These are phyloP conservation scores for Sclerotinia sclerotiorum DNA, from an alignment of 2,329 filamentous ascomycete species.

Conservation along the genomic window DNA sequence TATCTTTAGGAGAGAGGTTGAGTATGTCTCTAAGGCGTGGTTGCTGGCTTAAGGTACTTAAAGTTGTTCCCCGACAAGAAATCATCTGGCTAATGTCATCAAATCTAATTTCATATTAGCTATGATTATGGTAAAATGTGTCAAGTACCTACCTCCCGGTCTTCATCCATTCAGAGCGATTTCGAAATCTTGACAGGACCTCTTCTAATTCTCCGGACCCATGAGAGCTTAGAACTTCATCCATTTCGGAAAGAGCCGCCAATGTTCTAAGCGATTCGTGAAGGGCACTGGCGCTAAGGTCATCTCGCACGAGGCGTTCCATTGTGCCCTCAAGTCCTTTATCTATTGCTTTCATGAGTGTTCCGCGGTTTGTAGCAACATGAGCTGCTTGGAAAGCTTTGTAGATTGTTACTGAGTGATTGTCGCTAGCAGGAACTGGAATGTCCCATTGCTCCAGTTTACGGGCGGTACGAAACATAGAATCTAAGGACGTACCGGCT, in stretches of 20 bases:
- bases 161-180: conserved; percentile 75
- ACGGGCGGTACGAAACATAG: conserved; percentile 75
- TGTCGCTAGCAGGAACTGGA: conserved; percentile 65
- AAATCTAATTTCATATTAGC: conserved; percentile 51
- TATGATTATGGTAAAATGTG: not conserved
- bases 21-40: conserved; percentile 60
- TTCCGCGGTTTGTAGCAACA: conserved; percentile 56
- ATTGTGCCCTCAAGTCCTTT: conserved; percentile 62
- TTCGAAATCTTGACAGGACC: conserved; percentile 62
- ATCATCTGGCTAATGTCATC: conserved; percentile 78
- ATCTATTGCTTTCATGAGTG: conserved; percentile 60
- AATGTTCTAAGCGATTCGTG: conserved; percentile 60
- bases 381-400: conserved; percentile 78
- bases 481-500: conserved; percentile 61
- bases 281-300: conserved; percentile 52
- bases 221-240: conserved; percentile 68
- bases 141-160: conserved; percentile 64
- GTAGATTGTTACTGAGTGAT: conserved; percentile 70
- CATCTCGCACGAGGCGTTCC: conserved; percentile 52
- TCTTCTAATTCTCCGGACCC: conserved; percentile 60
- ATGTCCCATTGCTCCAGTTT: conserved; percentile 92
- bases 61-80: conserved; percentile 77
- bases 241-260: conserved; percentile 76
- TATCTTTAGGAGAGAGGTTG: conserved; percentile 60
- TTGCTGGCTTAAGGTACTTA: conserved; percentile 75